Evolutionary conservation across 2,329 filamentous ascomycete species (phyloP).

Genomic region (Epichloe elymi): DNA sequence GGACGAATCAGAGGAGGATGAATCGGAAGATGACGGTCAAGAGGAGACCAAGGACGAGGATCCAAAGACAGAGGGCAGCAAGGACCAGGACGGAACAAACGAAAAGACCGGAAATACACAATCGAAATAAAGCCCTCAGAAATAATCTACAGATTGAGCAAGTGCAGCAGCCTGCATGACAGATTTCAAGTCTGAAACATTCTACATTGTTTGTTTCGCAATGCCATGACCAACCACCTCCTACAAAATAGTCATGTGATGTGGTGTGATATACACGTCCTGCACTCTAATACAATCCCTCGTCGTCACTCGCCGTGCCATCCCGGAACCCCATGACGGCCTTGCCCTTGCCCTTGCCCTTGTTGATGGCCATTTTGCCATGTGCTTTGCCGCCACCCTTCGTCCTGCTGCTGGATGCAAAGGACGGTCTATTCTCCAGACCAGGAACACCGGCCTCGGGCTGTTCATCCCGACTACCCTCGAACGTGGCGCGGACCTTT

Average conservation of each 20-base stretch:
- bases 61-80: constrained; percentile 9
- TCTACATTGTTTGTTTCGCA: background rate
- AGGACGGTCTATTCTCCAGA: constrained; percentile 9
- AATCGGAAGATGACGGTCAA: constrained; percentile 11
- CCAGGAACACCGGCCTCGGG: background rate
- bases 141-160: background rate
- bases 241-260: background rate
- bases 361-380: constrained; percentile 25
- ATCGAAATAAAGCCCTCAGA: background rate
- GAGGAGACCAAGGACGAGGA: constrained; percentile 4
- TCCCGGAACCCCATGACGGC: constrained; percentile 38
- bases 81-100: constrained; percentile 7
- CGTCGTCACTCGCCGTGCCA: constrained; percentile 42
- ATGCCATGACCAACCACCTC: background rate
- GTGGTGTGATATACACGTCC: constrained; percentile 5
- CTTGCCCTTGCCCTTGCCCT: constrained; percentile 33
- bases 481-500: constrained; percentile 68
- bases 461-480: constrained; percentile 37
- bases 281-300: constrained; percentile 36
- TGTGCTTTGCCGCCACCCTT: constrained; percentile 13
- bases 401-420: constrained; percentile 12
- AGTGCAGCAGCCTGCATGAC: background rate
- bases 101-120: constrained; percentile 5
- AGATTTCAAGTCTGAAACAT: background rate
- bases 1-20: constrained; percentile 13